Conservation (phyloP, 805 yeast genomes). For the Kuraishia molischiana region DNA sequence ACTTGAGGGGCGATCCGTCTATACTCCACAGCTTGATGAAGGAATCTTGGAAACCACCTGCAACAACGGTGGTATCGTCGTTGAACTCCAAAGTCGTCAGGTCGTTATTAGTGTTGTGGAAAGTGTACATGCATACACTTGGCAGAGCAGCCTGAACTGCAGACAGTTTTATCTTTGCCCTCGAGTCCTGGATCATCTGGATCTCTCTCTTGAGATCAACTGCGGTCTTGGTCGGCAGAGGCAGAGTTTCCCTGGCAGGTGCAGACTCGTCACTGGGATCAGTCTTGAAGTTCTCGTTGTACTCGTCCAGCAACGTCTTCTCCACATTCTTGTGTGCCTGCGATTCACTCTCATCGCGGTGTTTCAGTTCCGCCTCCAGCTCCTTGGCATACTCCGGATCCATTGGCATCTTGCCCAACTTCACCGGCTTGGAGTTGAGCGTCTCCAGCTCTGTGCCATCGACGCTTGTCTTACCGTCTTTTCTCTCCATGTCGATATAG, state of each 20-base stretch:
- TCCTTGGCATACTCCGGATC: conserved; percentile 82
- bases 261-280: conserved; percentile 47
- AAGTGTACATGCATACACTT: conserved; percentile 95
- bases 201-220: conserved; percentile 75
- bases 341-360: conserved; percentile 50
- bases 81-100: conserved; percentile 83
- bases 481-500: conserved; percentile 13
- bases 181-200: conserved; percentile 68
- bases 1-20: conserved; percentile 77
- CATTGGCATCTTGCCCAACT: conserved; percentile 75
- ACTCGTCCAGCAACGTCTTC: conserved; percentile 54
- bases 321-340: conserved; percentile 10
- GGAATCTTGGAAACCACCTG: conserved; percentile 92
- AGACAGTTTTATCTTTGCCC: conserved; percentile 62
- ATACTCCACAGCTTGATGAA: conserved; percentile 87
- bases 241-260: conserved; percentile 67
- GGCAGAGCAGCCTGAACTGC: conserved; percentile 76
- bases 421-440: conserved; percentile 64
- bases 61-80: conserved; percentile 76
- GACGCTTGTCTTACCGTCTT: conserved; percentile 6
- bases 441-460: conserved; percentile 33
- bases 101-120: conserved; percentile 88
- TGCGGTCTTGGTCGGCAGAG: conserved; percentile 78
- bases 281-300: conserved; percentile 44
- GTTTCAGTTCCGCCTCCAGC: conserved; percentile 72